phyloP scores from a whole-genome alignment of 306 rosid genomes.

The Senna siamea region DNA sequence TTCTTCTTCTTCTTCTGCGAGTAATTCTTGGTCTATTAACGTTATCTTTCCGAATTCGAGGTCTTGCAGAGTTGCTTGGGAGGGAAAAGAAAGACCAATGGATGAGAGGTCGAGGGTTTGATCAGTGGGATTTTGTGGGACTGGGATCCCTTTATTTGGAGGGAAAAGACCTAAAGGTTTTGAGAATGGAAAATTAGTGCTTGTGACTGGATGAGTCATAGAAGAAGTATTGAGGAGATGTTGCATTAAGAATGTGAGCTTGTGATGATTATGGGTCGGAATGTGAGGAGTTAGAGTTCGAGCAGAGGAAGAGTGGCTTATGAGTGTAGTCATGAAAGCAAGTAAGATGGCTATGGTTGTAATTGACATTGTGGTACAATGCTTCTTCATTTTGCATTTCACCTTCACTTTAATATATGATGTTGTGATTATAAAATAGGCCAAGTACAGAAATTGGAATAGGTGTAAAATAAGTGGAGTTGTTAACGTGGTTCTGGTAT shows the following conservation, averaged over 20 bases:
- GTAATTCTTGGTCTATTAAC: conserved; percentile 57
- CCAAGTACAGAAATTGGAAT: no score
- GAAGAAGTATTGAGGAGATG: background rate
- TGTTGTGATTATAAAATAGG: no score
- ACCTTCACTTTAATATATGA: no score
- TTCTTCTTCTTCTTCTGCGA: background rate
- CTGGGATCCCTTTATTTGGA: conserved; percentile 52
- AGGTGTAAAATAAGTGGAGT: no score
- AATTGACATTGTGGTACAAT: background rate
- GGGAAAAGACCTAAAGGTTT: no score
- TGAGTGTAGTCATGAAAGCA: background rate
- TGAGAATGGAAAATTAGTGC: conserved; percentile 50
- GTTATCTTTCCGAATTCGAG: conserved; percentile 61
- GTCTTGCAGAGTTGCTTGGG: conserved; percentile 63
- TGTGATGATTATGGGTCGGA: background rate
- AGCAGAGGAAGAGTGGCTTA: background rate
- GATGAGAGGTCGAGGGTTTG: conserved; percentile 57
- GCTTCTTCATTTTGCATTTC: no score
- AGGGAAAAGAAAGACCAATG: conserved; percentile 65
- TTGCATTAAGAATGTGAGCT: conserved; percentile 16
- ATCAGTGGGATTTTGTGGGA: conserved; percentile 48
- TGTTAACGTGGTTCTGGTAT: no score
- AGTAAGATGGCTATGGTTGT: background rate
- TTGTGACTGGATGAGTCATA: background rate
- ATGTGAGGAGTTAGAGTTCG: background rate